Evolutionary conservation across 2,329 filamentous ascomycete genomes (phyloP).

Genomic region (Pyricularia sp.): DNA sequence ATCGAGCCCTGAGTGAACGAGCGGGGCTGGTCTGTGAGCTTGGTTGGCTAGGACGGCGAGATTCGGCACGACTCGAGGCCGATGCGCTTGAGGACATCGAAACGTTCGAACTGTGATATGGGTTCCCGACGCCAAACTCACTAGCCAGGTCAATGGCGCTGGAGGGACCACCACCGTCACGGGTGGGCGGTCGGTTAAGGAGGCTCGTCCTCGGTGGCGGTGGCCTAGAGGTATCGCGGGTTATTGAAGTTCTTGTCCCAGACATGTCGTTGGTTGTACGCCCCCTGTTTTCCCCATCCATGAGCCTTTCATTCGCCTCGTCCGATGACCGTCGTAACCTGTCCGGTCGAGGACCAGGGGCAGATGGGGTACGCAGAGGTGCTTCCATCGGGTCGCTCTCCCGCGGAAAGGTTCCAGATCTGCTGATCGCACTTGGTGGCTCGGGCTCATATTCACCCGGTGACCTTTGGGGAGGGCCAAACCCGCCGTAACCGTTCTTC

Average conservation of each 20-base stretch:
- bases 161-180: slow-evolving; percentile 18
- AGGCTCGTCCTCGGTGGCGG: slow-evolving; percentile 45
- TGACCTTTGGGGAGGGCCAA: slow-evolving; percentile 34
- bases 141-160: slow-evolving; percentile 45
- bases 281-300: slow-evolving; percentile 10
- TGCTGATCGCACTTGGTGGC: slow-evolving; percentile 26
- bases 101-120: slow-evolving; percentile 54
- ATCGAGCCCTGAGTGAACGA: slow-evolving; percentile 24
- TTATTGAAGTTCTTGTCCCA: slow-evolving; percentile 31
- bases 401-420: slow-evolving; percentile 45
- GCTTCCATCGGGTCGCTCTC: slow-evolving; percentile 24
- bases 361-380: slow-evolving; percentile 36
- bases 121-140: slow-evolving; percentile 53
- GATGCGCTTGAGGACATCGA: slow-evolving; percentile 59
- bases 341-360: slow-evolving; percentile 32
- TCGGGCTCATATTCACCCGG: slow-evolving; percentile 27
- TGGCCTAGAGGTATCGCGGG: slow-evolving; percentile 39
- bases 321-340: slow-evolving; percentile 20
- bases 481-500: slow-evolving; percentile 49
- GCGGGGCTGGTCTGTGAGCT: slow-evolving; percentile 51
- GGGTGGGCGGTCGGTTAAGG: slow-evolving; percentile 31
- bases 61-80: slow-evolving; percentile 40
- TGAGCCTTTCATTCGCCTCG: slow-evolving; percentile 11
- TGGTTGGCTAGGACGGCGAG: slow-evolving; percentile 46
- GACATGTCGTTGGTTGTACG: slow-evolving; percentile 12